phyloP scores from a whole-genome alignment of 2,329 filamentous ascomycete genomes.

The Diaporthe aspalathi region DNA sequence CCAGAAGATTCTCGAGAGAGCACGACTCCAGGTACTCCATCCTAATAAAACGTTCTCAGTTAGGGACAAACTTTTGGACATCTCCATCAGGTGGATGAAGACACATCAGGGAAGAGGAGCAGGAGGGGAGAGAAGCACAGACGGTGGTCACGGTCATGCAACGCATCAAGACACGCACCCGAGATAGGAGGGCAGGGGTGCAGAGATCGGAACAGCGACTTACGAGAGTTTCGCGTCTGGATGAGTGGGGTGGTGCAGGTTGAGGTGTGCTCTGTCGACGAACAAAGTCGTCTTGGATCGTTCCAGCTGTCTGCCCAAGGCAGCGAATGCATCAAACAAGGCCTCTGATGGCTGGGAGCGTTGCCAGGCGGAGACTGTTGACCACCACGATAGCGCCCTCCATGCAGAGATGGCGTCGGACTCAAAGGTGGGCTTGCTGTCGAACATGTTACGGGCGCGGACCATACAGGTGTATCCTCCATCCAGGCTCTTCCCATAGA shows the following conservation, averaged over 20 bases:
- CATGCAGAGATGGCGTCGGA: slow-evolving; percentile 56
- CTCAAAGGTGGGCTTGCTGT: slow-evolving; percentile 49
- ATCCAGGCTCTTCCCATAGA: slow-evolving; percentile 56
- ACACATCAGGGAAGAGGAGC: too few relatives aligned
- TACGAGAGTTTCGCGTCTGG: slow-evolving; percentile 59
- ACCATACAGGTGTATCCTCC: slow-evolving; percentile 61
- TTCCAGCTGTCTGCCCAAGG: slow-evolving; percentile 52
- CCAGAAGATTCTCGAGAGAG: slow-evolving; percentile 44
- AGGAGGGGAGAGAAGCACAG: neutral
- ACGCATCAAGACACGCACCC: neutral
- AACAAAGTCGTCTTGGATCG: slow-evolving; percentile 51
- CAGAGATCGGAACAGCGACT: neutral
- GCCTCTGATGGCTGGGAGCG: slow-evolving; percentile 57
- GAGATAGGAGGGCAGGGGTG: too few relatives aligned
- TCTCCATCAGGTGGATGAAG: neutral
- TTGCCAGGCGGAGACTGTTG: slow-evolving; percentile 62
- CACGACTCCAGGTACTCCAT: slow-evolving; percentile 48
- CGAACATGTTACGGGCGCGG: slow-evolving; percentile 58
- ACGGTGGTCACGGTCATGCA: neutral
- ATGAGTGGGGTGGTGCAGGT: slow-evolving; percentile 64
- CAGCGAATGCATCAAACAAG: slow-evolving; percentile 65
- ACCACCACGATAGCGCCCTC: slow-evolving; percentile 61
- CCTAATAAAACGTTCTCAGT: neutral
- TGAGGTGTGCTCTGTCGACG: slow-evolving; percentile 64
- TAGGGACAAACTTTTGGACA: too few relatives aligned